These are phyloP conservation scores for Leptosphaerulina australis DNA, from an alignment of 2,329 filamentous ascomycete species.

Conservation along the genomic window DNA sequence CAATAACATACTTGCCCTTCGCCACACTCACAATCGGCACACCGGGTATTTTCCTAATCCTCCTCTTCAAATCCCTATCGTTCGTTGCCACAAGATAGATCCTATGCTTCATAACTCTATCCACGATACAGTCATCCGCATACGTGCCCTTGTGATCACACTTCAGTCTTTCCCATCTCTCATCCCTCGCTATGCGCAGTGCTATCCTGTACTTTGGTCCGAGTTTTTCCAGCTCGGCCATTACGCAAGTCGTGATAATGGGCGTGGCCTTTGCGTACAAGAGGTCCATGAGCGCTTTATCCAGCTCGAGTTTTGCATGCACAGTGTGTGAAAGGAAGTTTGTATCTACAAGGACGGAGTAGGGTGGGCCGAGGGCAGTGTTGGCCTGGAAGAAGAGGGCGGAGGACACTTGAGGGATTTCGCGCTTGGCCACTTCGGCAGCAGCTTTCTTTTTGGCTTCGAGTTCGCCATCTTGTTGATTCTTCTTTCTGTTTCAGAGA, in stretches of 20 bases:
- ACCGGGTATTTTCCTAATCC: slow-evolving; percentile 81
- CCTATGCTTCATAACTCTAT: slow-evolving; percentile 53
- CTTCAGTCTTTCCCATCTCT: slow-evolving; percentile 81
- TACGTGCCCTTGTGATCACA: slow-evolving; percentile 92
- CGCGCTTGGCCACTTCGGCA: slow-evolving; percentile 70
- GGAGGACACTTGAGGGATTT: slow-evolving; percentile 80
- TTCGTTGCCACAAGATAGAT: slow-evolving; percentile 54
- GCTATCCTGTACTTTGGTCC: slow-evolving; percentile 86
- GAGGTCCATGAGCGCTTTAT: slow-evolving; percentile 91
- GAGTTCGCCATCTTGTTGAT: slow-evolving; percentile 69
- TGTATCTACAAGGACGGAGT: slow-evolving; percentile 66
- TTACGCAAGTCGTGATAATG: slow-evolving; percentile 77
- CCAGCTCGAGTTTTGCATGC: slow-evolving; percentile 84
- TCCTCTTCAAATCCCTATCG: slow-evolving; percentile 71
- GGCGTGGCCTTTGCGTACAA: slow-evolving; percentile 90
- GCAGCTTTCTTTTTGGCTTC: slow-evolving; percentile 63
- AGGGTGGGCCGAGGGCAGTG: slow-evolving; percentile 81
- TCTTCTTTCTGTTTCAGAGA: slow-evolving; percentile 64
- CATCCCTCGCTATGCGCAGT: slow-evolving; percentile 83
- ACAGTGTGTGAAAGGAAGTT: slow-evolving; percentile 71
- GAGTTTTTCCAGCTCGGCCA: slow-evolving; percentile 87
- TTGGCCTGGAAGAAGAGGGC: slow-evolving; percentile 62
- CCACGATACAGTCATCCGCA: slow-evolving; percentile 70
- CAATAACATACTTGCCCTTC: slow-evolving; percentile 91
- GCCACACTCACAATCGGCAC: slow-evolving; percentile 81